Evolutionary conservation across 345 rosid genomes (phyloP), one percentile per base, ranked within the genome.

Genomic region (Citrus mangshanensis): DNA sequence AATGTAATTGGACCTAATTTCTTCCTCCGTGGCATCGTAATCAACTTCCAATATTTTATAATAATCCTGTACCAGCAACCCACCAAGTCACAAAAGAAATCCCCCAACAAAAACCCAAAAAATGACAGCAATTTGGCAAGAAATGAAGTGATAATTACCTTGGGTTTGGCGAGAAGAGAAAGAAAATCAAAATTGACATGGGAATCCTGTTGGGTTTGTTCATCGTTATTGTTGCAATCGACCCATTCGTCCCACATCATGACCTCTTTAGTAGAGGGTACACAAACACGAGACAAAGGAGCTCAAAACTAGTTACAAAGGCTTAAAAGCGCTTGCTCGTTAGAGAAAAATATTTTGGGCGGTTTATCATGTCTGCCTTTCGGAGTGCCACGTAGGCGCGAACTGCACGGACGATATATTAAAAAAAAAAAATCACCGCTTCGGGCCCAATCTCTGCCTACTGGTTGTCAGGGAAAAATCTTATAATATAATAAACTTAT

Each of bases 1-100:
- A 76, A 95, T 96, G 80, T 87, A 96, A 80, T 93, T 96, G 70
- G 98, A 91, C 40, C 99, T 97, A 82, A 95, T 94, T 14, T 79
- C 91, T 12, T 95, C 99, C 28, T 95, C 99, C 6, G 91, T 83
- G 32, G 99, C 98, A 72, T 93, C 96, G 25, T 86, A 84, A 72
- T 83, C 94, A 77, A 93, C 88, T 82, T 94, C 97, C 82, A 95
- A 87, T 19, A 93, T 89, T 87, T 93, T 90, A 58, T 95, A 95
- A 80, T 90, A 93, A 88, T 95, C 97, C 99, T 95, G 77, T 85
- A 81, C 5, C 72, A 71, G 13, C 74, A 60, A 70, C 62, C 10
- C 78, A 72, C 49, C 21, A 66, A 63, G 30, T 42, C 51, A 56
- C 13, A 77, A 64, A 27, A 35, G 18, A 19, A 32, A 74, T 46